Evolutionary conservation across 2,329 filamentous ascomycete species (phyloP), one percentile per base, ranked within the genome.

Genomic region (Pseudogymnoascus sp.): DNA sequence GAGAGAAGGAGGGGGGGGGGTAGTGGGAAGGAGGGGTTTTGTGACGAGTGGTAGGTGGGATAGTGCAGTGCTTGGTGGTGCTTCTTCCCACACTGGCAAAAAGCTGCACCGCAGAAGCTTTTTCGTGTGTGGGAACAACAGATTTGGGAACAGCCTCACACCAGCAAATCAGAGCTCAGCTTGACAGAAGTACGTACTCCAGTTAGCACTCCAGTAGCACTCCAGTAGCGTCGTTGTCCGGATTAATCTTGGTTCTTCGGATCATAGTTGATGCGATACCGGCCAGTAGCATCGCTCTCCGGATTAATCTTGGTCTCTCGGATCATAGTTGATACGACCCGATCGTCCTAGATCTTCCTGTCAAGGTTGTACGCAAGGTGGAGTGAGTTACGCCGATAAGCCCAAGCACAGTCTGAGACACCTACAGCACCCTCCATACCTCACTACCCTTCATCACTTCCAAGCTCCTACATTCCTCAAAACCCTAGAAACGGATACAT

Each of bases 1-100:
- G 7, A 21, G 21, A 21, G 21, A 21, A 21, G 21, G 21, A 3
- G 21, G 14, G 11, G 33, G 33, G 33, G 33, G 8, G 67, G 62
- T 63, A 62, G 66, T 67, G 63, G 68, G 65, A 65, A 60, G 63
- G 63, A 70, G 70, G 67, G 67, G 69, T 67, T 64, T 66, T 31
- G 67, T 61, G 64, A 45, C 64, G 43, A 65, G 66, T 40, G 37
- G 37, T 38, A 63, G 65, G 67, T 40, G 61, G 62, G 21, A 14
- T 40, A 45, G 41, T 49, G 23, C 14, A 49, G 43, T 49, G 43
- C 43, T 49, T 49, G 43, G 43, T 49, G 43, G 43, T 49, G 43
- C 43, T 49, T 49, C 43, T 28, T 49, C 14, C 43, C 43, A 49
- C 43, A 49, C 43, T 49, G 21, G 11, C 43, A 49, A 35, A 61